These are phyloP conservation scores for Babesia divergens DNA, from an alignment of 169 alveolate species.

Conservation along the genomic window DNA sequence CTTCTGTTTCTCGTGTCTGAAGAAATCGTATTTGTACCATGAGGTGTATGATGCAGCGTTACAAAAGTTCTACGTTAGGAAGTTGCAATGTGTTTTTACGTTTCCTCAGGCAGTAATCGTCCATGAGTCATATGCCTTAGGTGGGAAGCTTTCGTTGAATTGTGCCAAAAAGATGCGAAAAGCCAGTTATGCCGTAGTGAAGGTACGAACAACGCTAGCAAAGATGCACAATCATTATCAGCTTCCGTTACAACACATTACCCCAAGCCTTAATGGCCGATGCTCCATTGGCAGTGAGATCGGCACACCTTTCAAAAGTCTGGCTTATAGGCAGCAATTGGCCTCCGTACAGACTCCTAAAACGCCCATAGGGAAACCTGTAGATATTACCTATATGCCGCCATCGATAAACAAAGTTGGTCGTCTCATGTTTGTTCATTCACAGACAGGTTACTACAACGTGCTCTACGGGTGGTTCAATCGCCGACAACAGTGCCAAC, in stretches of 20 bases:
- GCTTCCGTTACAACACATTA: conserved; percentile 1
- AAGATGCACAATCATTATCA: background rate
- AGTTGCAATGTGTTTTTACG: background rate
- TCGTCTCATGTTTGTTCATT: background rate
- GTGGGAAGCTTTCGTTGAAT: background rate
- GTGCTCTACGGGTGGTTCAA: background rate
- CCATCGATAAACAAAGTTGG: conserved; percentile 22
- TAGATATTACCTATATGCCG: background rate
- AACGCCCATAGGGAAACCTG: background rate
- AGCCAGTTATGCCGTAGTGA: conserved; percentile 3
- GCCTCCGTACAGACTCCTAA: background rate
- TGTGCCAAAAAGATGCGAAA: background rate
- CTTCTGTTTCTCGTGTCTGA: background rate
- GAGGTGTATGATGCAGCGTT: background rate
- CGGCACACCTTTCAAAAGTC: background rate
- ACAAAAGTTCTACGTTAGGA: background rate
- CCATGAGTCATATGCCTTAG: background rate
- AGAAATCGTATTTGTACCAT: background rate
- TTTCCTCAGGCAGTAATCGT: background rate
- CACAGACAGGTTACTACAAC: conserved; percentile 2
- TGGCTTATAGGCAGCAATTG: background rate
- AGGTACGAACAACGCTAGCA: background rate
- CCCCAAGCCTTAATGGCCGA: background rate
- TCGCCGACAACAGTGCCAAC: background rate
- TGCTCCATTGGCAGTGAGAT: background rate